Conservation (phyloP, 116 monocot genomes). For the Posidonia oceanica region DNA sequence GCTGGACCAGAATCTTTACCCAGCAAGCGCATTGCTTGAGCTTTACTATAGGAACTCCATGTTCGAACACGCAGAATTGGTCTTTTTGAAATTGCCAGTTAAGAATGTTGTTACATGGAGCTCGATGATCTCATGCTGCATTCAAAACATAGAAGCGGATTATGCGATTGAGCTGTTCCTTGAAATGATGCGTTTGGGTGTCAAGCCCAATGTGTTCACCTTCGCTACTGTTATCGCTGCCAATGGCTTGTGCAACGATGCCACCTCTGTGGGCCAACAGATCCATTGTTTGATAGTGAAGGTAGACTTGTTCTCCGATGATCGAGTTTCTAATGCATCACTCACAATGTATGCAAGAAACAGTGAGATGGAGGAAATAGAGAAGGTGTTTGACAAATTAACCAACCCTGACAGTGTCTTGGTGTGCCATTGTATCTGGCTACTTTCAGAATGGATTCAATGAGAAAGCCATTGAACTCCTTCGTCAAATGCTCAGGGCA, state of each 20-base stretch:
- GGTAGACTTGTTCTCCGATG: slow-evolving; percentile 21
- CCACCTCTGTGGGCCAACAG: slow-evolving; percentile 24
- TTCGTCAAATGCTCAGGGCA: slow-evolving; percentile 36
- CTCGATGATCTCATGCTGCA: slow-evolving; percentile 62
- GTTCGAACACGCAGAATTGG: too few species aligned
- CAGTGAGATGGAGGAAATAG: slow-evolving; percentile 27
- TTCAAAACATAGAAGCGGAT: slow-evolving; percentile 22
- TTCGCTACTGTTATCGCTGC: slow-evolving; percentile 34
- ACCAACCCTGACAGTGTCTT: slow-evolving; percentile 46
- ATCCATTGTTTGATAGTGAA: slow-evolving; percentile 49
- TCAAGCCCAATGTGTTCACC: slow-evolving; percentile 53
- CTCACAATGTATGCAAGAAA: slow-evolving; percentile 53
- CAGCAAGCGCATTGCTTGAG: too few species aligned
- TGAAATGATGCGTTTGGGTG: slow-evolving; percentile 30
- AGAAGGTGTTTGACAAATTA: slow-evolving; percentile 27
- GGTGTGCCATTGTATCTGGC: slow-evolving; percentile 52
- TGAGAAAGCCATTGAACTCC: slow-evolving; percentile 25
- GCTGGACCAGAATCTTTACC: too few species aligned
- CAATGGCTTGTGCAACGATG: slow-evolving; percentile 21
- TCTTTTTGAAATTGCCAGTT: not conserved
- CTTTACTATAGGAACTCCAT: too few species aligned
- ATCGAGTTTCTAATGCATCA: slow-evolving; percentile 39
- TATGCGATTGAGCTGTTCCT: slow-evolving; percentile 33
- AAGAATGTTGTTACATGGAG: slow-evolving; percentile 68
- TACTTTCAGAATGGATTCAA: slow-evolving; percentile 49